These are phyloP conservation scores for Dendrothele bispora DNA, from an alignment of 768 basidiomycete species.

Conservation along the genomic window DNA sequence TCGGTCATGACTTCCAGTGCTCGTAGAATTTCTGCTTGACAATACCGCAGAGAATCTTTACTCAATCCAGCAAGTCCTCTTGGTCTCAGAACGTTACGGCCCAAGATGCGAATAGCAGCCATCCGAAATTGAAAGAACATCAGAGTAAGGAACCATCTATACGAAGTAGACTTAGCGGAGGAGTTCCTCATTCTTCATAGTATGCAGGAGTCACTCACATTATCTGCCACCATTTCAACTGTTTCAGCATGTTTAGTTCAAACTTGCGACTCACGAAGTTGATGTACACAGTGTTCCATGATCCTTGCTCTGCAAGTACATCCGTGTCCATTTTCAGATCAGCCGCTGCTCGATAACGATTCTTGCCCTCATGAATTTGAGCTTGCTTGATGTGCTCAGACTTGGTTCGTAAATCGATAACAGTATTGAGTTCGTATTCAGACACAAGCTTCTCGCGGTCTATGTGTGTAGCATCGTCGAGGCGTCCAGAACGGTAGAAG, in stretches of 20 bases:
- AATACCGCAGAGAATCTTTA: conserved; percentile 17
- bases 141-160: conserved; percentile 15
- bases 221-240: conserved; percentile 17
- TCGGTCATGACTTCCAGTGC: conserved; percentile 14
- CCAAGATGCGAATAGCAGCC: conserved; percentile 18
- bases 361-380: neutral
- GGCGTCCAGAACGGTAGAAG: conserved; percentile 17
- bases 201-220: conserved; percentile 9
- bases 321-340: too few species aligned
- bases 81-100: conserved; percentile 15
- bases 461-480: conserved; percentile 12
- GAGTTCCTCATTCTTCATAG: neutral
- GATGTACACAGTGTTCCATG: conserved; percentile 15
- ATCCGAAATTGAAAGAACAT: conserved; percentile 14
- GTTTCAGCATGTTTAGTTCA: conserved; percentile 14
- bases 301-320: neutral
- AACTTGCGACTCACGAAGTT: conserved; percentile 14
- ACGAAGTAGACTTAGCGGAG: neutral
- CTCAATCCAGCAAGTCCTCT: conserved; percentile 15
- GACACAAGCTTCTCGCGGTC: conserved; percentile 13
- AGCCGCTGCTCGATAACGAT: too few species aligned
- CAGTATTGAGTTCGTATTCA: conserved; percentile 13
- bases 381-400: conserved; percentile 16
- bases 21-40: conserved; percentile 13
- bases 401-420: conserved; percentile 19